Evolutionary conservation across 768 basidiomycete genomes (phyloP).

Genomic region (Rhodotorula graminis): DNA sequence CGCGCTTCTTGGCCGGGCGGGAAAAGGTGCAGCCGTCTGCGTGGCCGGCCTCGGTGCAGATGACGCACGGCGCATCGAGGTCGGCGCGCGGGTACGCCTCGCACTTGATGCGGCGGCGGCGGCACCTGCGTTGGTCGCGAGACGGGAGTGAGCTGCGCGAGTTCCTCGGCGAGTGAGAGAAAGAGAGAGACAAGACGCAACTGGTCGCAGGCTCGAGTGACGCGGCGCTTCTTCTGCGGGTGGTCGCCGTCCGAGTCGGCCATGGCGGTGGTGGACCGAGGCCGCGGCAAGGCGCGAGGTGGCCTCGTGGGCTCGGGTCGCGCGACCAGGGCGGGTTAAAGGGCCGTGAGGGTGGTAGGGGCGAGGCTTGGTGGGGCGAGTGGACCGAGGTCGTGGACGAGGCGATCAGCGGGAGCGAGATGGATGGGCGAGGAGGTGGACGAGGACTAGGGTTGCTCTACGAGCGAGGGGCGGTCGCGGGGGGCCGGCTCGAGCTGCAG

Average conservation of each 20-base stretch:
- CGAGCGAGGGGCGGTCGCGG: no score
- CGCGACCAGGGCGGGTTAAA: no score
- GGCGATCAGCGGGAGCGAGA: no score
- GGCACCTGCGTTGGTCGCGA: conserved; percentile 2
- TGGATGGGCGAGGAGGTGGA: no score
- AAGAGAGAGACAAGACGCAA: neutral
- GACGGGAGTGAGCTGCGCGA: no score
- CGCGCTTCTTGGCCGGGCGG: conserved; percentile 25
- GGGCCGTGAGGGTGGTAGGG: no score
- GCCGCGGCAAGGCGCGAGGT: no score
- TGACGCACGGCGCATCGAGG: conserved; percentile 26
- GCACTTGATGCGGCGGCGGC: conserved; percentile 29
- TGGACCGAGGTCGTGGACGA: no score
- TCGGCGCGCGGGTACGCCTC: neutral
- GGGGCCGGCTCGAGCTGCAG: no score
- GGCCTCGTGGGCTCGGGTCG: no score
- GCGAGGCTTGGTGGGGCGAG: no score
- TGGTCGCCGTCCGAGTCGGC: neutral
- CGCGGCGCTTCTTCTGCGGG: conserved; percentile 28
- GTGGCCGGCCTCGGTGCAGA: conserved; percentile 25
- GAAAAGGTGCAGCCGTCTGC: conserved; percentile 23
- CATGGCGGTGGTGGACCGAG: neutral
- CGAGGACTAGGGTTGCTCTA: no score
- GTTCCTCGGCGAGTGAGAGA: neutral
- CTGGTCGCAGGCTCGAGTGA: conserved; percentile 32